These are phyloP conservation scores for Saccharomyces mikatae DNA, from an alignment of 805 yeast species.

Conservation along the genomic window DNA sequence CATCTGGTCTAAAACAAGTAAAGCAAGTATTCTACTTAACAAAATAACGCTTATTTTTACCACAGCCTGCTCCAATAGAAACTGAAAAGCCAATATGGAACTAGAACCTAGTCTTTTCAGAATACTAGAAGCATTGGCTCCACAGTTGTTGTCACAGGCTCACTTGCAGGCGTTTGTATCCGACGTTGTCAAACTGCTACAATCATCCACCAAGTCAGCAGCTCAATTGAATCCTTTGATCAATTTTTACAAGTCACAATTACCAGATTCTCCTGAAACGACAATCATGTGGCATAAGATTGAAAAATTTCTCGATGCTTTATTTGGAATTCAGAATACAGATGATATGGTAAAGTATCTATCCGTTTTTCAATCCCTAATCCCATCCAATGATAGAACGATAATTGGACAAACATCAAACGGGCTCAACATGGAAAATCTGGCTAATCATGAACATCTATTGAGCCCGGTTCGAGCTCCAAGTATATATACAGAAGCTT, in stretches of 20 bases:
- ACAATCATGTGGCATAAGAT: conserved; percentile 18
- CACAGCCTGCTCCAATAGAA: neutral
- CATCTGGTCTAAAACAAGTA: neutral
- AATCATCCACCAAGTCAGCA: conserved; percentile 11
- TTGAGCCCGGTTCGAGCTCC: conserved; percentile 15
- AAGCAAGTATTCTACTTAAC: neutral
- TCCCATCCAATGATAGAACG: conserved; percentile 2
- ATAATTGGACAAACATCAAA: neutral
- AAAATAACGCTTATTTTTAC: neutral
- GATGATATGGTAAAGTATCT: conserved; percentile 19
- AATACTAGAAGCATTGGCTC: conserved; percentile 21
- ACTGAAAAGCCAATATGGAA: conserved; percentile 13
- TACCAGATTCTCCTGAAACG: conserved; percentile 11
- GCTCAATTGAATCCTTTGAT: conserved; percentile 17
- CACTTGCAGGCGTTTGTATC: conserved; percentile 10
- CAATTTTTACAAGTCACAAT: conserved; percentile 10
- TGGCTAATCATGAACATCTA: conserved; percentile 11
- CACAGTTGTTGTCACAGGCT: conserved; percentile 16
- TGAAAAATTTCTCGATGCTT: conserved; percentile 11
- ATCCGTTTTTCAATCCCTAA: conserved; percentile 11
- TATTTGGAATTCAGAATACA: conserved; percentile 9
- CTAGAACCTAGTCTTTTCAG: conserved; percentile 14
- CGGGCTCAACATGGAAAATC: conserved; percentile 2
- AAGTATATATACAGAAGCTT: conserved; percentile 29
- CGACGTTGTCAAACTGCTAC: conserved; percentile 13